A percentile compares a stretch with the other conserved stretches of the same genome.
Evolutionary conservation across 345 rosid genomes (phyloP).

Genomic region (Punica granatum): DNA sequence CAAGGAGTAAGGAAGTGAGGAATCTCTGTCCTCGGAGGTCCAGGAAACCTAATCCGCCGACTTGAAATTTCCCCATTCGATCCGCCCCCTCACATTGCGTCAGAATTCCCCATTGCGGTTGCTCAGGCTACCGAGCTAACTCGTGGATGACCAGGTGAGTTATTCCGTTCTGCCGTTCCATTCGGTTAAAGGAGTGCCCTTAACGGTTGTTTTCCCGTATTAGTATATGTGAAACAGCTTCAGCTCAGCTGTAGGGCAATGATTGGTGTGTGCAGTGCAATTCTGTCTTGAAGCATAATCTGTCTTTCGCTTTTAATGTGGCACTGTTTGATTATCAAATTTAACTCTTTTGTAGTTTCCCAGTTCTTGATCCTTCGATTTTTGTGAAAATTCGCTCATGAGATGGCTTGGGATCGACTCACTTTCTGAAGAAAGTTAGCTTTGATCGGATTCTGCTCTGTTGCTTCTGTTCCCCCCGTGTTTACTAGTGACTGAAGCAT

Average conservation of each 20-base stretch:
- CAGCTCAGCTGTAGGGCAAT: neutral
- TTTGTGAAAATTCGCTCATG: neutral
- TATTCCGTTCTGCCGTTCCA: neutral
- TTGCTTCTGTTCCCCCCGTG: neutral
- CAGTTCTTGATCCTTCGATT: neutral
- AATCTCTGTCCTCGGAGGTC: neutral
- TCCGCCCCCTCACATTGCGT: neutral
- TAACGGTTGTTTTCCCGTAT: neutral
- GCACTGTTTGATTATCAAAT: neutral
- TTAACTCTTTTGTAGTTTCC: neutral
- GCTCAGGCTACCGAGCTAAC: neutral
- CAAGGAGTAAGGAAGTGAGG: neutral
- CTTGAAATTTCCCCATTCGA: neutral
- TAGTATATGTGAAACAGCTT: neutral
- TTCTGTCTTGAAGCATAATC: neutral
- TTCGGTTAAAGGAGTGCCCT: neutral
- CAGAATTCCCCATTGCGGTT: neutral
- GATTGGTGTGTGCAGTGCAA: neutral
- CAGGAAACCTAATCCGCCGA: neutral
- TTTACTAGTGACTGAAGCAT: too few species aligned
- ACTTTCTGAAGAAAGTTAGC: neutral
- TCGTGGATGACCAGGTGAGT: neutral
- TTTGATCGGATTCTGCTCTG: neutral
- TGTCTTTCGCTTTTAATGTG: neutral
- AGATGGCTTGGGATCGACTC: neutral